Conservation (phyloP, 345 rosid species). For the Kandelia obovata region DNA sequence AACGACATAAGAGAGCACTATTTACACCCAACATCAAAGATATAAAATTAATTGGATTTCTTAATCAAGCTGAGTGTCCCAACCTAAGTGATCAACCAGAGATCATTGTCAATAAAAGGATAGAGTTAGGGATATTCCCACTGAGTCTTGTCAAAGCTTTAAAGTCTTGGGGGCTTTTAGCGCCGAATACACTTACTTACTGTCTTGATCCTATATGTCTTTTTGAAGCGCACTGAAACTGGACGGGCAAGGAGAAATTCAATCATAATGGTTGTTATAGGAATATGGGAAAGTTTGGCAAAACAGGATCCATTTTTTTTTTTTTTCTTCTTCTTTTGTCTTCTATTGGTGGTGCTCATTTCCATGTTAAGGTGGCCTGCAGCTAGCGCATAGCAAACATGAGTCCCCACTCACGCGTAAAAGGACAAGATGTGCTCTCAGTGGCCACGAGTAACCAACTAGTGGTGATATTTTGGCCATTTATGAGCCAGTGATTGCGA, state of each 20-base stretch:
- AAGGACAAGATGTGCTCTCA: too few relatives aligned
- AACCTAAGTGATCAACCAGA: too few relatives aligned
- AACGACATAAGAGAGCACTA: too few relatives aligned
- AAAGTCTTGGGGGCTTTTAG: not conserved
- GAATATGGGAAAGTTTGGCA: constrained; percentile 23
- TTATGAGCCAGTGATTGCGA: not conserved
- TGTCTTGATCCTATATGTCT: too few relatives aligned
- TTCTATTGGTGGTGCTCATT: too few relatives aligned
- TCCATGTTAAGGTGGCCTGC: too few relatives aligned
- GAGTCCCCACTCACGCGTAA: too few relatives aligned
- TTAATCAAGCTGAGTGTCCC: not conserved
- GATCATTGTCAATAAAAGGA: not conserved
- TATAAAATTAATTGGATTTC: not conserved
- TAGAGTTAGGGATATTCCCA: constrained; percentile 7
- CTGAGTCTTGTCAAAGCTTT: constrained; percentile 11
- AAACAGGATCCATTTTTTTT: too few relatives aligned
- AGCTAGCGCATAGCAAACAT: too few relatives aligned
- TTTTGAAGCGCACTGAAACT: not conserved
- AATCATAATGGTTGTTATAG: constrained; percentile 22
- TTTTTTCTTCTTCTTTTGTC: too few relatives aligned
- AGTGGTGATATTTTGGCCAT: not conserved
- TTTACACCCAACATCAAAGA: too few relatives aligned
- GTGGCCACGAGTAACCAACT: not conserved
- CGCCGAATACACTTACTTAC: constrained; percentile 5
- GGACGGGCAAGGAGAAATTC: not conserved